These are phyloP conservation scores for Penicillium paxilli DNA, from an alignment of 495 filamentous ascomycete species.

Conservation along the genomic window DNA sequence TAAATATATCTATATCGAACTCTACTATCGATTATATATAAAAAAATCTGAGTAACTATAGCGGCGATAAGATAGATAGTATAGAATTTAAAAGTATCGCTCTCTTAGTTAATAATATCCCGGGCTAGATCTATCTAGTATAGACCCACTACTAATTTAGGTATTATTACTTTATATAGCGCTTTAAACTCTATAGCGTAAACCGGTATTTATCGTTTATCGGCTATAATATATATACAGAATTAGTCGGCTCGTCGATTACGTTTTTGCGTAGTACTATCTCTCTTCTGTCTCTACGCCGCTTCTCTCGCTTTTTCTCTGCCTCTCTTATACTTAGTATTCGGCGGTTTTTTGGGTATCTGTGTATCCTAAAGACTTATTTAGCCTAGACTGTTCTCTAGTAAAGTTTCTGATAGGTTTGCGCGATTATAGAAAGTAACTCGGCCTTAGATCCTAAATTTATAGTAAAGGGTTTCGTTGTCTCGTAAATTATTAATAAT, in stretches of 20 bases:
- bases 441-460: slow-evolving; percentile 25
- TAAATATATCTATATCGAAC: slow-evolving; percentile 46
- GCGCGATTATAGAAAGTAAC: slow-evolving; percentile 25
- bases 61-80: slow-evolving; percentile 8
- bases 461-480: slow-evolving; percentile 17
- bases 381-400: slow-evolving; percentile 23
- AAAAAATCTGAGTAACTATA: slow-evolving; percentile 48
- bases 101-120: slow-evolving; percentile 29
- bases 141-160: slow-evolving; percentile 28
- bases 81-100: slow-evolving; percentile 32
- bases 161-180: slow-evolving; percentile 25
- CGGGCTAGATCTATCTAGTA: slow-evolving; percentile 28
- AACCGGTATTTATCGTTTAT: slow-evolving; percentile 19
- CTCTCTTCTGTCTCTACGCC: slow-evolving; percentile 15
- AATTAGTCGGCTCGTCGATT: slow-evolving; percentile 26
- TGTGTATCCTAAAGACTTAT: slow-evolving; percentile 18
- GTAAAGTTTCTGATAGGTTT: slow-evolving; percentile 14
- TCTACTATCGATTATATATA: slow-evolving; percentile 45
- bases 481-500: slow-evolving; percentile 22
- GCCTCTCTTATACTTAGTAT: slow-evolving; percentile 14
- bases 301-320: slow-evolving; percentile 19
- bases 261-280: slow-evolving; percentile 11
- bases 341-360: slow-evolving; percentile 15
- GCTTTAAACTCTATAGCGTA: slow-evolving; percentile 31
- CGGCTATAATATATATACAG: slow-evolving; percentile 20